Evolutionary conservation across 768 basidiomycete genomes (phyloP), one percentile per base, ranked within the genome.

Genomic region (Crepidotus variabilis): DNA sequence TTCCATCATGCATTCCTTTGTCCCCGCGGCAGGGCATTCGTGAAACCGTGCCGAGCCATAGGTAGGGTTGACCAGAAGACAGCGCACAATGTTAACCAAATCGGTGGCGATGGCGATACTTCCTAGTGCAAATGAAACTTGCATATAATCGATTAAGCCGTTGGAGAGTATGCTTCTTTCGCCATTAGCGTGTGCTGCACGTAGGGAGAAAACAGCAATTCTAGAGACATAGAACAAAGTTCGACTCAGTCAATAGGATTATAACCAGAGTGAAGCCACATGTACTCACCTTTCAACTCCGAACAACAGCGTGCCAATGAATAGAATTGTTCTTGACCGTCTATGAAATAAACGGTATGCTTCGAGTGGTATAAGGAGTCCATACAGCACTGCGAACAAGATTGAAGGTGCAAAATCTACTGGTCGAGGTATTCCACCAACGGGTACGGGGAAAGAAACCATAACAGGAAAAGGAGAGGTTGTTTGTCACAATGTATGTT

Each of bases 321-420:
- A 59, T 9, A 79, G 55, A 2, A 66, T 20, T 2, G 69, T 71
- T 9, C 77, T 66, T 6, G 77, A 73, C n/a, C 66, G 64, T 47
- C 68, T 70, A 45, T 69, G 52, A n/a, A 62, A 52, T 14, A 72
- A 47, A 9, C 78, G 74, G 54, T 70, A 71, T 32, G 71, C 24
- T 34, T 68, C 62, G 24, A 78, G 50, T 9, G 75, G 75, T 2
- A 75, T 34, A 11, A 77, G 62, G 1, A 69, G 45, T 11, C 57
- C 71, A 60, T 77, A 78, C 13, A 77, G 64, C 6, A 69, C 58
- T 10, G 71, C 69, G 59, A 78, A 78, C 5, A 78, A 10, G 20
- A 78, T 67, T 1, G 77, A 78, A 48, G 77, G 74, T 9, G 63
- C 73, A 56, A 77, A 73, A 58, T 80, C 78, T 7, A 56, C 57